Base-by-base conservation (phyloP, 305 asterid species). In the Striga hermonthica region DNA sequence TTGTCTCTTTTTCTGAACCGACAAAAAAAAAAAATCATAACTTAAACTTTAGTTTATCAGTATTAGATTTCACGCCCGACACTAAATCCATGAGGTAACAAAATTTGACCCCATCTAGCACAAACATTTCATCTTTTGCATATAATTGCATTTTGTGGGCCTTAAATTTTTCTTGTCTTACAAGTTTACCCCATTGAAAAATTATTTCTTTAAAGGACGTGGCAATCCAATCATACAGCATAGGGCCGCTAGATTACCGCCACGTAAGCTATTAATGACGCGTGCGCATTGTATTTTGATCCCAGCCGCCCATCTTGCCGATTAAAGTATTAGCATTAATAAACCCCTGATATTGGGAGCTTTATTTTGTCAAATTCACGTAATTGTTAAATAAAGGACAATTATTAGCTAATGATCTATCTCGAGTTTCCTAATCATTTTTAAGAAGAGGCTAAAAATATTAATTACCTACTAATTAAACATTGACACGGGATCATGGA, bases 81-180 rank as follows among this genome's bases (percentile, higher is more conserved):
- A 22, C 31, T 22, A 22, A 22, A 22, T 22, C 1, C 31, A 22
- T 41, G 47, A 41, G 47, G 47, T 10, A 41, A 41, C 31, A 10
- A 70, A 76, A 64, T 22, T 22, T 50, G 78, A 12, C 71, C 68
- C 72, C 56, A 62, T 43, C 77, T 69, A 41, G 64, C 73, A 11
- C 35, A 54, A 58, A 69, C 55, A 72, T 75, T 76, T 62, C 64
- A 77, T 72, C 67, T 72, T 57, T 35, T 50, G 75, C 77, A 48
- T 13, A 76, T 81, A 72, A 75, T 73, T 64, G 60, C 48, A 65
- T 37, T 37, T 22, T 16, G 76, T 76, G 78, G 89, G 31, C 81
- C 84, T 44, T 45, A 37, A 9, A 38, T 15, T 44, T 48, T 65
- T 55, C 56, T 34, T 66, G 48, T 70, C 76, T 40, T 38, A 78